phyloP scores from a whole-genome alignment of 148 eudicot species.

The Cornus suecica region DNA sequence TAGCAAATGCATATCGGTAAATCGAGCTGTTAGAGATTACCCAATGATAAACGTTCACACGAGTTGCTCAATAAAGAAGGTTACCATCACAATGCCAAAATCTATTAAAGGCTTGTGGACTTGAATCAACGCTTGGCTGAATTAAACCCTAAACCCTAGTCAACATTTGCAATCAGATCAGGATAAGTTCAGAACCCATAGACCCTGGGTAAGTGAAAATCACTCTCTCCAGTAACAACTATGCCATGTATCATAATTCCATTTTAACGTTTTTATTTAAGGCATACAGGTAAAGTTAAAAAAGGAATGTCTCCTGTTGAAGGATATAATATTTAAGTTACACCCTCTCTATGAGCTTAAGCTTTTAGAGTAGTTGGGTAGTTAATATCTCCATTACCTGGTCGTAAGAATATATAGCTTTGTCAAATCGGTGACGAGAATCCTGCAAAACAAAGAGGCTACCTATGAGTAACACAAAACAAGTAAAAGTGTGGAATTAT shows the following conservation, averaged over 20 bases:
- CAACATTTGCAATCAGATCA: no score
- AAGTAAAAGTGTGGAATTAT: slow-evolving; percentile 7
- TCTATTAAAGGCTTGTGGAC: background rate
- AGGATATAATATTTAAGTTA: no score
- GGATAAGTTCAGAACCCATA: no score
- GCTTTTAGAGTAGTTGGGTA: no score
- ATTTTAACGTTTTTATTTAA: background rate
- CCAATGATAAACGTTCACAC: no score
- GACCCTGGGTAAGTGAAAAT: no score
- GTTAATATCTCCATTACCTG: slow-evolving; percentile 64
- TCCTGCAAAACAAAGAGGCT: slow-evolving; percentile 50
- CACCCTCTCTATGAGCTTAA: no score
- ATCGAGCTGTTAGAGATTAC: no score
- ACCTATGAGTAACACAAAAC: slow-evolving; percentile 7
- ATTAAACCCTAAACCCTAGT: no score
- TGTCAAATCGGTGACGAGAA: slow-evolving; percentile 81
- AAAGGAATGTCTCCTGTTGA: no score
- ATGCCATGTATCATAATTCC: background rate
- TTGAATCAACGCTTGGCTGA: background rate
- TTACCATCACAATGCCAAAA: background rate
- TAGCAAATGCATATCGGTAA: no score
- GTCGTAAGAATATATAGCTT: slow-evolving; percentile 69
- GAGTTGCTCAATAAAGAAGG: background rate
- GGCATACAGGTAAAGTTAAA: background rate
- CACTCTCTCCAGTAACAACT: background rate